phyloP scores from a whole-genome alignment of 129 eudicot genomes.

The carrot (Daucus carota) region DNA sequence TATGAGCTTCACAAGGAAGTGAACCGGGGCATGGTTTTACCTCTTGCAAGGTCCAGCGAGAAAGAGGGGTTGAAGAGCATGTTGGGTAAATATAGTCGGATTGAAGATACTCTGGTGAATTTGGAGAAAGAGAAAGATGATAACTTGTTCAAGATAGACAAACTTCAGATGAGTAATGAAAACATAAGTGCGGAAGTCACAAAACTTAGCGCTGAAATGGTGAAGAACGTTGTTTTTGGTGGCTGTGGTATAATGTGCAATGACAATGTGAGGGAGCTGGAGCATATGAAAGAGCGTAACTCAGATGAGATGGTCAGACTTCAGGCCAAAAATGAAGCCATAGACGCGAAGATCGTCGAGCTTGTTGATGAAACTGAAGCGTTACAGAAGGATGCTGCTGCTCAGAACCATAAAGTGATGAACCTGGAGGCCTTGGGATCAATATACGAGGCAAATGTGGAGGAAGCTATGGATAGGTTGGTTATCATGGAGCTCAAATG shows the following conservation, averaged over 20 bases:
- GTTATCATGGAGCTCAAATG: conserved; percentile 11
- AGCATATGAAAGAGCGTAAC: background rate
- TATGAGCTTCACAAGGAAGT: conserved; percentile 4
- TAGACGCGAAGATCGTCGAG: background rate
- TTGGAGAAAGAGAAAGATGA: conserved; percentile 2
- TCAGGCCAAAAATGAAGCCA: background rate
- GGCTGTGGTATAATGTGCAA: background rate
- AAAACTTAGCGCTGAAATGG: background rate
- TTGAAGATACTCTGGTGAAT: conserved; percentile 1
- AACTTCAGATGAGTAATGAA: background rate
- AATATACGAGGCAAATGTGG: background rate
- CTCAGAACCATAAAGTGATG: conserved; percentile 5
- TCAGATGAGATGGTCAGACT: background rate
- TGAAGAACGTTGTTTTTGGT: background rate
- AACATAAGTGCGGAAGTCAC: background rate
- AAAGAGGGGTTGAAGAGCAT: conserved; percentile 3
- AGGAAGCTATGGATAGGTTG: background rate
- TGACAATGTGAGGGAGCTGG: background rate
- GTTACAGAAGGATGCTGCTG: conserved; percentile 7
- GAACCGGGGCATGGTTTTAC: background rate
- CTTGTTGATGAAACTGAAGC: background rate
- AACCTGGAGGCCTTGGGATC: conserved; percentile 8
- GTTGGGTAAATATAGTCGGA: background rate
- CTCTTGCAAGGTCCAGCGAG: background rate
- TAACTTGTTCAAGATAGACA: background rate